Conservation (phyloP, 2,329 filamentous ascomycete genomes). For the Paecilomyces sp. region DNA sequence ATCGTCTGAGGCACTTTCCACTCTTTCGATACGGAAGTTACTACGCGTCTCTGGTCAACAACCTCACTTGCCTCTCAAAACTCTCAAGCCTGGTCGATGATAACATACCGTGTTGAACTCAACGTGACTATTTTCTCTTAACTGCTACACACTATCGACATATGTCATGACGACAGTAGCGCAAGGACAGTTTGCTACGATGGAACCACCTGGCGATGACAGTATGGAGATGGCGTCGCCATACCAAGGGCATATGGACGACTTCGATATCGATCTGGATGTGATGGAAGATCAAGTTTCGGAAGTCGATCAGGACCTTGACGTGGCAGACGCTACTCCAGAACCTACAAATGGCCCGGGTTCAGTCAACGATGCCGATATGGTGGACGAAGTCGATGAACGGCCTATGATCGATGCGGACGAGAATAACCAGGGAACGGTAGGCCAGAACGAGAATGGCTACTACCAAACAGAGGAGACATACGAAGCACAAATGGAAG, state of each 20-base stretch:
- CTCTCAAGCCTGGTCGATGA: neutral
- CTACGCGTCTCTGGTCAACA: neutral
- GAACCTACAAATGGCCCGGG: slow-evolving; percentile 23
- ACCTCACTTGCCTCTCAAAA: neutral
- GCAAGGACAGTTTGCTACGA: slow-evolving; percentile 21
- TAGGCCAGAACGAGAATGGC: slow-evolving; percentile 20
- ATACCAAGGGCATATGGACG: slow-evolving; percentile 38
- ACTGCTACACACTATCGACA: slow-evolving; percentile 4
- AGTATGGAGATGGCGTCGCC: slow-evolving; percentile 37
- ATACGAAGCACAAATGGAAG: slow-evolving; percentile 35
- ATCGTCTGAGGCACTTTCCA: slow-evolving; percentile 4
- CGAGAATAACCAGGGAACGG: slow-evolving; percentile 17
- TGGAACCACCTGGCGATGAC: slow-evolving; percentile 36
- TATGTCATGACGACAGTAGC: slow-evolving; percentile 27
- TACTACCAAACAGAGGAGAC: slow-evolving; percentile 20
- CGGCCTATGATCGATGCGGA: slow-evolving; percentile 31
- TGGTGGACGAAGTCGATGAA: slow-evolving; percentile 38
- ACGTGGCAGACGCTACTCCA: slow-evolving; percentile 32
- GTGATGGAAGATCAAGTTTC: slow-evolving; percentile 50
- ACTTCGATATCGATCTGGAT: slow-evolving; percentile 55
- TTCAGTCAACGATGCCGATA: slow-evolving; percentile 36
- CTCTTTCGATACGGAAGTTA: neutral
- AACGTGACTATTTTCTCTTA: neutral
- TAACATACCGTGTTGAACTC: neutral
- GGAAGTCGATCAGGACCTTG: slow-evolving; percentile 46